These are phyloP conservation scores for Phycomyces nitens DNA, from an alignment of 192 early-diverging fungal species.

Conservation along the genomic window DNA sequence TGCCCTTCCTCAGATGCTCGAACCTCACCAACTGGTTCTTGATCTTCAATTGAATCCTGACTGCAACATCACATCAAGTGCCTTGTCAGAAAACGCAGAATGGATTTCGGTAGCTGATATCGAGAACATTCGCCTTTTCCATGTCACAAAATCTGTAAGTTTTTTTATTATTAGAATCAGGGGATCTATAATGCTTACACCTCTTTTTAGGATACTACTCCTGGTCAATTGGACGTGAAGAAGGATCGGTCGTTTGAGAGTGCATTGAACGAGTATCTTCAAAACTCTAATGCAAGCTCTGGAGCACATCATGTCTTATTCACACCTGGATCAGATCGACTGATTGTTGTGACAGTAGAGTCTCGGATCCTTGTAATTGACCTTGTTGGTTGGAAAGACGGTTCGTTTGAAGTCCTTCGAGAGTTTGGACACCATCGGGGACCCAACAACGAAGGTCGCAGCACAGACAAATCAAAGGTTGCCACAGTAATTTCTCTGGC, in stretches of 20 bases:
- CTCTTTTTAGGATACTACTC: slow-evolving; percentile 26
- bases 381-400: slow-evolving; percentile 58
- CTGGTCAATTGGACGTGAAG: slow-evolving; percentile 41
- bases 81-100: slow-evolving; percentile 76
- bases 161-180: neutral
- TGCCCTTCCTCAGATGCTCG: slow-evolving; percentile 47
- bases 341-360: slow-evolving; percentile 78
- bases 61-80: slow-evolving; percentile 64
- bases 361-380: slow-evolving; percentile 74
- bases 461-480: slow-evolving; percentile 34
- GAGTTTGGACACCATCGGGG: slow-evolving; percentile 68
- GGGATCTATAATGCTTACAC: neutral
- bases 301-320: slow-evolving; percentile 75
- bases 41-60: slow-evolving; percentile 74
- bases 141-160: slow-evolving; percentile 50
- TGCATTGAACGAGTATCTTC: slow-evolving; percentile 21
- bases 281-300: slow-evolving; percentile 23
- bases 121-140: slow-evolving; percentile 64
- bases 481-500: slow-evolving; percentile 66
- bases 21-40: slow-evolving; percentile 67
- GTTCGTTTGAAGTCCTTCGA: slow-evolving; percentile 56
- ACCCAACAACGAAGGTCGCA: slow-evolving; percentile 27
- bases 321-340: slow-evolving; percentile 67
- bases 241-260: slow-evolving; percentile 44
- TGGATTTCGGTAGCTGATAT: slow-evolving; percentile 85